These are phyloP conservation scores for Eucalyptus tenuipes DNA, from an alignment of 345 rosid genomes.

Conservation along the genomic window DNA sequence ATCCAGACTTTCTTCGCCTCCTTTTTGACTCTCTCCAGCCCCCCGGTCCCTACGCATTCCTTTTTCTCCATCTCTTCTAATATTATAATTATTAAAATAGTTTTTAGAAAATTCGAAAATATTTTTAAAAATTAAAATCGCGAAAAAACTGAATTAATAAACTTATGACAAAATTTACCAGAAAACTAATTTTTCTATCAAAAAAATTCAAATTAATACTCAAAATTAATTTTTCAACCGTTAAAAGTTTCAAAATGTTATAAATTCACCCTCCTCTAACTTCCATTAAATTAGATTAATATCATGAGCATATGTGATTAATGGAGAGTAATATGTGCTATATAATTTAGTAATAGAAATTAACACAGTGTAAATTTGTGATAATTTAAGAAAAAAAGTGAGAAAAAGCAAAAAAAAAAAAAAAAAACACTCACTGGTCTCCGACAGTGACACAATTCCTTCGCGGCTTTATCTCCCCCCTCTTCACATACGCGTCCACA, in stretches of 20 bases:
- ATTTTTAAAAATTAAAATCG: too few species aligned
- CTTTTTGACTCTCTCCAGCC: not conserved
- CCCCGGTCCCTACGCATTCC: not conserved
- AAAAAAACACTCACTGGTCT: not conserved
- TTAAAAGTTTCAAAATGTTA: too few species aligned
- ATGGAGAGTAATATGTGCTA: rapidly evolving
- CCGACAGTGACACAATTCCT: constrained; percentile 6
- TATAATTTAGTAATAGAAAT: too few species aligned
- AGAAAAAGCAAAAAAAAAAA: not conserved
- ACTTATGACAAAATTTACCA: too few species aligned
- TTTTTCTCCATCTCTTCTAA: not conserved
- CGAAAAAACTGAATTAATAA: too few species aligned
- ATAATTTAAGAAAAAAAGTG: not conserved
- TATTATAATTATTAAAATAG: not conserved
- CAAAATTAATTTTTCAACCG: too few species aligned
- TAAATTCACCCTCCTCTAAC: rapidly evolving
- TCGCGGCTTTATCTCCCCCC: not conserved
- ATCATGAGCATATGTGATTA: too few species aligned
- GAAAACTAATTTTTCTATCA: too few species aligned
- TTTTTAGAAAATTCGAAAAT: not conserved
- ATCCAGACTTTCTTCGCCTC: not conserved
- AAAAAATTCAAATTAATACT: too few species aligned
- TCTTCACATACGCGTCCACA: not conserved
- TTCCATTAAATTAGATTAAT: too few species aligned
- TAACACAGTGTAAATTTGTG: too few species aligned